Base-by-base conservation (phyloP, 306 rosid species). In the Fragaria nilgerrensis region DNA sequence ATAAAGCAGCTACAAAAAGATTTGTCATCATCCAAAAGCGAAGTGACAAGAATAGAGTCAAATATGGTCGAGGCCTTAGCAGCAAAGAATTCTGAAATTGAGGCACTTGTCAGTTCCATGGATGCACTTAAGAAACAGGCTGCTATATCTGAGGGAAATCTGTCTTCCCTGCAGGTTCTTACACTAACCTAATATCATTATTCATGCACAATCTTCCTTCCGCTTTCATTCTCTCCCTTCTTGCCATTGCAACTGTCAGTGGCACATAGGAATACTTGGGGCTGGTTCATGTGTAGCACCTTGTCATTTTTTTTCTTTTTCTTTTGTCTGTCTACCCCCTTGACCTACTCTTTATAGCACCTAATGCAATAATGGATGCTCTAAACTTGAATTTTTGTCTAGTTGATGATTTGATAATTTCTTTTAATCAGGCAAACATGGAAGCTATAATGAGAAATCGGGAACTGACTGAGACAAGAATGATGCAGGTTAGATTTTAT, bases 381-480 rank as follows among this genome's bases (percentile, higher is more conserved):
- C 66, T 63, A 67, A 43, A 23, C 76, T 75, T 79, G 69, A 59
- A 55, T 37, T 71, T 78, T 64, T 58, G 73, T 41, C n/a, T 65
- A 58, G 69, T 32, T 10, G 80, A 55, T 64, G 82, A 80, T 76
- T 74, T 83, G 19, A 67, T 75, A 65, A 36, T 36, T 20, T 72
- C 20, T 75, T 73, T 62, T 65, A 39, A 73, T 73, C 90, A 95
- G 99, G 99, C 89, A 48, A 91, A 78, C 88, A 91, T 95, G 97
- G 99, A 95, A 76, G 83, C 97, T 62, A 79, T 95, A 82, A 92
- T 91, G 94, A 95, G 99, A 88, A 92, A 87, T 74, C 87, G 98
- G 74, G 99, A 95, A 80, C 88, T 95, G 65, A 73, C 98, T 0
- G 99, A 95, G 79, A 95, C 99, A 70, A 88, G 99, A 89, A 95